These are phyloP conservation scores for Cajanus cajan DNA, from an alignment of 306 rosid genomes.

Conservation along the genomic window DNA sequence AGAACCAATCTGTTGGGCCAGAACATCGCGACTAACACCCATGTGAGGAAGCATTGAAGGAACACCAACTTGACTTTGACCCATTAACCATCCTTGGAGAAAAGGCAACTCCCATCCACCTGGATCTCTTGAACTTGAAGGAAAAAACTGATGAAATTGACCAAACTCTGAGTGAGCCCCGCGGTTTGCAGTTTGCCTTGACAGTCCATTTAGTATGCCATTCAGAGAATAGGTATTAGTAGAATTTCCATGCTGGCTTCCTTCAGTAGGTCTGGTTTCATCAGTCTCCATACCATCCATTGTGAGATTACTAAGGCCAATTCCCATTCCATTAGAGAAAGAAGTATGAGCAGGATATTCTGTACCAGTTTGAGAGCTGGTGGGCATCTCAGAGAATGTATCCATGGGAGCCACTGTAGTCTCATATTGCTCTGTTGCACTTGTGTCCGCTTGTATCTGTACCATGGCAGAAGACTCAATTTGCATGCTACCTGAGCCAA, in stretches of 20 bases:
- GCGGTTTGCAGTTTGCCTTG: slow-evolving; percentile 40
- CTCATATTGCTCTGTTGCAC: slow-evolving; percentile 71
- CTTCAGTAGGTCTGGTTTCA: slow-evolving; percentile 40
- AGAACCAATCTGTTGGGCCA: slow-evolving; percentile 36
- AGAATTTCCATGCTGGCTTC: slow-evolving; percentile 41
- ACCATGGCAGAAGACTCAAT: slow-evolving; percentile 65
- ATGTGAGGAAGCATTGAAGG: slow-evolving; percentile 54
- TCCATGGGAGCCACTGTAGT: slow-evolving; percentile 72
- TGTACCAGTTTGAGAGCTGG: slow-evolving; percentile 34
- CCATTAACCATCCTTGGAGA: slow-evolving; percentile 93
- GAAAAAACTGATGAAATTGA: slow-evolving; percentile 47
- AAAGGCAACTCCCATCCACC: slow-evolving; percentile 86
- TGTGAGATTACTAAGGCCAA: slow-evolving; percentile 33
- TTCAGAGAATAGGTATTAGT: slow-evolving; percentile 38
- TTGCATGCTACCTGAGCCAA: slow-evolving; percentile 53
- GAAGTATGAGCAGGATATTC: slow-evolving; percentile 31
- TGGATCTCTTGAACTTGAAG: slow-evolving; percentile 62
- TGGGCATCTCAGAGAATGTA: slow-evolving; percentile 41
- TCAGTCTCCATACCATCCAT: slow-evolving; percentile 52
- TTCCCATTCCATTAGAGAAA: slow-evolving; percentile 45
- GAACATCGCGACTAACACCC: slow-evolving; percentile 39
- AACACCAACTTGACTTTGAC: slow-evolving; percentile 81
- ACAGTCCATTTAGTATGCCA: slow-evolving; percentile 37
- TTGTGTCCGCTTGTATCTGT: slow-evolving; percentile 64
- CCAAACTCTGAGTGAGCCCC: slow-evolving; percentile 39